phyloP scores from a whole-genome alignment of 148 eudicot genomes.

The Camellia lanceoleosa region DNA sequence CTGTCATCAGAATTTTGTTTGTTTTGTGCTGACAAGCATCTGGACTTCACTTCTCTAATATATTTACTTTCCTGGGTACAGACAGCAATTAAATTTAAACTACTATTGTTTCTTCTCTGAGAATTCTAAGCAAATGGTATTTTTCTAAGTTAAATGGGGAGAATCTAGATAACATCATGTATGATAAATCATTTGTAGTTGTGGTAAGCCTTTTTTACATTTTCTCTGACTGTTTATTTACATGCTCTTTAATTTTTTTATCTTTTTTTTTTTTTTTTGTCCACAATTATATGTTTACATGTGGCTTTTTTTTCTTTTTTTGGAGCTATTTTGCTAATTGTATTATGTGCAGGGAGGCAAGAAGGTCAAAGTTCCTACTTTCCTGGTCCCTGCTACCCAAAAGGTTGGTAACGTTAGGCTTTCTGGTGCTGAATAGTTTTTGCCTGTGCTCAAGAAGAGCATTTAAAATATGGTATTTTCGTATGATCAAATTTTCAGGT shows the following conservation, averaged over 20 bases:
- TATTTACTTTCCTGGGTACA: no score
- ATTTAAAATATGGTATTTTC: background rate
- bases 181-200: background rate
- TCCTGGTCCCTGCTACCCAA: constrained; percentile 96
- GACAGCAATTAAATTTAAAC: no score
- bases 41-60: background rate
- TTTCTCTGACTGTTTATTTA: no score
- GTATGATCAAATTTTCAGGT: constrained; percentile 45
- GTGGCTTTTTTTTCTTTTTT: background rate
- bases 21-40: background rate
- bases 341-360: constrained; percentile 55
- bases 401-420: constrained; percentile 50
- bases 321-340: constrained; percentile 11
- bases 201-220: background rate
- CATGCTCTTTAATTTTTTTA: no score
- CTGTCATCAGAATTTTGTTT: constrained; percentile 4
- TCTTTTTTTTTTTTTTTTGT: no score
- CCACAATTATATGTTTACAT: background rate
- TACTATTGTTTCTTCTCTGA: no score
- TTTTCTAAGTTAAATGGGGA: background rate
- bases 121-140: background rate
- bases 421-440: background rate
- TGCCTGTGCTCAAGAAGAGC: background rate
- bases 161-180: no score
- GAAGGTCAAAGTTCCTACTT: constrained; percentile 96